Percentiles rank a stretch among this genome's conserved stretches.
Evolutionary conservation across 495 filamentous ascomycete species (phyloP).

Genomic region (Penicillium silybi): DNA sequence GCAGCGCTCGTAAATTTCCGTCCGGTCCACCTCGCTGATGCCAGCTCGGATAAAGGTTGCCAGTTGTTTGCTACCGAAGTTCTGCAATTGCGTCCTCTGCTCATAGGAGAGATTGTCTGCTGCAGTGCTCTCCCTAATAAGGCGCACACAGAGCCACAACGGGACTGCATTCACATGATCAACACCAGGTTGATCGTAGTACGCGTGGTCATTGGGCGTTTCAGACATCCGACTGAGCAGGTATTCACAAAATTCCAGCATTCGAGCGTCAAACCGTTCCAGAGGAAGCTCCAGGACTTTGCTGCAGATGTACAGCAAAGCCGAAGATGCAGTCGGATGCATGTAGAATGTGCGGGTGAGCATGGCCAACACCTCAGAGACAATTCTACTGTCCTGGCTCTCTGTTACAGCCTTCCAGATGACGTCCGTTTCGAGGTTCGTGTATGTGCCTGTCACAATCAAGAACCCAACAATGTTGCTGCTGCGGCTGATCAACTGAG

Average conservation of each 20-base stretch:
- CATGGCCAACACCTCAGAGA: slow-evolving; percentile 75
- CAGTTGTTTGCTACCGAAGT: slow-evolving; percentile 57
- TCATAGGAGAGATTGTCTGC: slow-evolving; percentile 35
- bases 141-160: slow-evolving; percentile 55
- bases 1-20: slow-evolving; percentile 53
- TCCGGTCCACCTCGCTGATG: slow-evolving; percentile 44
- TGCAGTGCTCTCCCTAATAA: slow-evolving; percentile 61
- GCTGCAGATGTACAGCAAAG: slow-evolving; percentile 65
- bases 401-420: slow-evolving; percentile 82
- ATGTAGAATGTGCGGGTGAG: slow-evolving; percentile 61
- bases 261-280: slow-evolving; percentile 50
- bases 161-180: slow-evolving; percentile 34
- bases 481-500: slow-evolving; percentile 77
- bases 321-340: slow-evolving; percentile 41
- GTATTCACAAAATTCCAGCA: slow-evolving; percentile 44
- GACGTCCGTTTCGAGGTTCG: slow-evolving; percentile 65
- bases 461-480: slow-evolving; percentile 85
- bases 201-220: slow-evolving; percentile 19
- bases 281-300: slow-evolving; percentile 71
- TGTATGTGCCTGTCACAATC: slow-evolving; percentile 74
- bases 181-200: background rate
- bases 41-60: slow-evolving; percentile 48
- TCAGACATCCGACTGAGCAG: slow-evolving; percentile 37
- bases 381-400: slow-evolving; percentile 80
- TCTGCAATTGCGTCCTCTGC: slow-evolving; percentile 43